phyloP scores from a whole-genome alignment of 1,284 basidiomycete genomes.

The Ustilago xerochloae region DNA sequence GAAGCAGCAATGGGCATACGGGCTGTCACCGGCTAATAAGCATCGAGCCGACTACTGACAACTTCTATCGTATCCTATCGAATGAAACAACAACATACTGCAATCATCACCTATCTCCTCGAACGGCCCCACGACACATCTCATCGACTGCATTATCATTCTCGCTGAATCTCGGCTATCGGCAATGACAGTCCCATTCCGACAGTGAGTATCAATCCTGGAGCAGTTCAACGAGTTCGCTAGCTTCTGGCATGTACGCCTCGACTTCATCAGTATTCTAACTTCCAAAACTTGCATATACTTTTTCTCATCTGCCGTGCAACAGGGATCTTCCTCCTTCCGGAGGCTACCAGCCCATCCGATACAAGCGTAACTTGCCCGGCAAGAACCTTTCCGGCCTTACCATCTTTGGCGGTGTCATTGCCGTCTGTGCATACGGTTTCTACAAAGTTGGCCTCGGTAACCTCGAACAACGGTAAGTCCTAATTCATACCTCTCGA shows the following conservation, averaged over 20 bases:
- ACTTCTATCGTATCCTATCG: neutral
- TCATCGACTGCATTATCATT: neutral
- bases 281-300: neutral
- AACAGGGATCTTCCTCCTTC: constrained; percentile 92
- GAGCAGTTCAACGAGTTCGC: neutral
- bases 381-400: constrained; percentile 88
- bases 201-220: constrained; percentile 33
- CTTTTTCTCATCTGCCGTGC: neutral
- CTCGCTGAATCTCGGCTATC: neutral
- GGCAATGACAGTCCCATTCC: constrained; percentile 40
- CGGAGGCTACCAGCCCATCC: constrained; percentile 90
- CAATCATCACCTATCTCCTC: neutral
- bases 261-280: constrained; percentile 3
- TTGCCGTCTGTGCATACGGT: constrained; percentile 86
- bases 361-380: constrained; percentile 96
- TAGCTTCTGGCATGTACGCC: neutral
- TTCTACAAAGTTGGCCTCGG: constrained; percentile 92
- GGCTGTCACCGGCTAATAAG: too few relatives aligned
- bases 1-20: too few relatives aligned
- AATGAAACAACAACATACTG: neutral
- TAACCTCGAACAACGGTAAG: constrained; percentile 91
- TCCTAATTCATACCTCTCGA: constrained; percentile 23
- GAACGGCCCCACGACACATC: too few relatives aligned
- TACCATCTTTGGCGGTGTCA: constrained; percentile 84
- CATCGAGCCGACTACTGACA: constrained; percentile 6